Percentiles rank a stretch among this genome's conserved stretches.
Conservation (phyloP, 495 filamentous ascomycete genomes). For the Aspergillus bridgeri region DNA sequence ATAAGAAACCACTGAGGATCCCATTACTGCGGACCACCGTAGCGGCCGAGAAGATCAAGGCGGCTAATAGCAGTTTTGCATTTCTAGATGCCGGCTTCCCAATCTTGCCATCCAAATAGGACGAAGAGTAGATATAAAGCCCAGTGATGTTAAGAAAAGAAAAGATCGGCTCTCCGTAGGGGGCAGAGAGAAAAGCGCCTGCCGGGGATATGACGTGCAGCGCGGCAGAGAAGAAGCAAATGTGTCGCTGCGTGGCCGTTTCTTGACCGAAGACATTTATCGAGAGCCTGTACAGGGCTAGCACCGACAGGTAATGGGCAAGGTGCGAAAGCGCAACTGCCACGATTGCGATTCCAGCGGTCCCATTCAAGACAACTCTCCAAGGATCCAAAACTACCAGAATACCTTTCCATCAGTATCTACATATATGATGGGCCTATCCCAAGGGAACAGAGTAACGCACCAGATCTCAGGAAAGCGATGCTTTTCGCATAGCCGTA, state of each 20-base stretch:
- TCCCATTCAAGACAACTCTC: conserved; percentile 18
- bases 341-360: conserved; percentile 37
- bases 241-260: conserved; percentile 27
- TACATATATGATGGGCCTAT: neutral
- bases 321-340: conserved; percentile 64
- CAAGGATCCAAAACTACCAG: conserved; percentile 24
- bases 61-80: conserved; percentile 53
- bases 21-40: conserved; percentile 83
- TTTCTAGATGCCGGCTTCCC: conserved; percentile 30
- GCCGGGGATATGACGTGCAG: conserved; percentile 84
- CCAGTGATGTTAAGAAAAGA: conserved; percentile 75
- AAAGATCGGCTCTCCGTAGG: conserved; percentile 78
- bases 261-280: conserved; percentile 33
- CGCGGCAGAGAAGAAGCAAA: conserved; percentile 63
- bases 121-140: conserved; percentile 63
- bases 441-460: conserved; percentile 1
- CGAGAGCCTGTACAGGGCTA: conserved; percentile 62
- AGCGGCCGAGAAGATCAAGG: conserved; percentile 67
- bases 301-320: conserved; percentile 70
- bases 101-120: conserved; percentile 35
- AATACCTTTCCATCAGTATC: conserved; percentile 7
- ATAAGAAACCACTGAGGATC: conserved; percentile 72
- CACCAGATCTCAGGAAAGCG: conserved; percentile 46
- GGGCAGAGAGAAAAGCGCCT: conserved; percentile 84
- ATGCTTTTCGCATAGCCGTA: conserved; percentile 59